Conservation (phyloP, 352 stramenopile species). For the Pythium volutum region DNA sequence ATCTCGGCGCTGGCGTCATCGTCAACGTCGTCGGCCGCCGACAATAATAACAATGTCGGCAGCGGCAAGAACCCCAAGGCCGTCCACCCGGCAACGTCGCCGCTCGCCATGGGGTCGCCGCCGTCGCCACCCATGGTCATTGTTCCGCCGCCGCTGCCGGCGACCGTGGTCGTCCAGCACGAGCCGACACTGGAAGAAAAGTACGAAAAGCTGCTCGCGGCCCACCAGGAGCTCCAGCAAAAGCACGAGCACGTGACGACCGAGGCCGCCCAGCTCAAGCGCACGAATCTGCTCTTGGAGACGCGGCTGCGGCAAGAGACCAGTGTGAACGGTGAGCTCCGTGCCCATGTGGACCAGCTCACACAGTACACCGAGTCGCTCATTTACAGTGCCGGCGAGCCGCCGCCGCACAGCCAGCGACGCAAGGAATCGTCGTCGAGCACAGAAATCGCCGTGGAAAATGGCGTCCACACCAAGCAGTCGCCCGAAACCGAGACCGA, state of each 20-base stretch:
- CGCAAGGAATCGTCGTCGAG: conserved; percentile 7
- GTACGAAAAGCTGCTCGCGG: conserved; percentile 43
- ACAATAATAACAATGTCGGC: conserved; percentile 21
- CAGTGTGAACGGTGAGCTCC: conserved; percentile 56
- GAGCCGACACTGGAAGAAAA: conserved; percentile 42
- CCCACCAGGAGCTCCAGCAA: conserved; percentile 49
- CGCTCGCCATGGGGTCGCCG: conserved; percentile 6
- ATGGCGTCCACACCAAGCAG: neutral
- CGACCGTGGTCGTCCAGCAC: neutral
- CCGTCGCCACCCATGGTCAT: neutral
- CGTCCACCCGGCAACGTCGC: conserved; percentile 18
- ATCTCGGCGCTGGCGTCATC: conserved; percentile 46
- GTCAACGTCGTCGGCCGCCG: conserved; percentile 7
- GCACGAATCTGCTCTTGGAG: conserved; percentile 62
- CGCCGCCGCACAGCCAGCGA: neutral
- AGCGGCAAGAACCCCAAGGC: conserved; percentile 26
- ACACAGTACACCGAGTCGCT: conserved; percentile 70
- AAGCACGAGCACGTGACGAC: conserved; percentile 48
- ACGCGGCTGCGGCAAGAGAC: conserved; percentile 64
- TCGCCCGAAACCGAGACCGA: neutral
- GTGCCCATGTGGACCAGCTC: conserved; percentile 64
- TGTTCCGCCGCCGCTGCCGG: neutral
- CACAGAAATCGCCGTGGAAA: neutral
- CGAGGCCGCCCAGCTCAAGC: conserved; percentile 48
- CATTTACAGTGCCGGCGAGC: conserved; percentile 29